Conservation (phyloP, 192 early-diverging fungal species). For the Coemansia aciculifera region DNA sequence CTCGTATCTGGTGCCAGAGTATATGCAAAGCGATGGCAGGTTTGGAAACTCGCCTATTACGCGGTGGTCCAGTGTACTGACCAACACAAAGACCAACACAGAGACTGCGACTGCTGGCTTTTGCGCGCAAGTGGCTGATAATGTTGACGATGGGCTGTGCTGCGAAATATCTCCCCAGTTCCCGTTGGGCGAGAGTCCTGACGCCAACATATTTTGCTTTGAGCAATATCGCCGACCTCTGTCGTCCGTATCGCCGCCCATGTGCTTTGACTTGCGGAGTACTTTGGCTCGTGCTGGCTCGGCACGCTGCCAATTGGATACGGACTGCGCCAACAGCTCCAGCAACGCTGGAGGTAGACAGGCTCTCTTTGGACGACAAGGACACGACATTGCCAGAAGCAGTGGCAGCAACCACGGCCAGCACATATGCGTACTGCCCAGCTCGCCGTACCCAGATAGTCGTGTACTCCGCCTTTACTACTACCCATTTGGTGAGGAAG, state of each 20-base stretch:
- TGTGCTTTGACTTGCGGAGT: constrained; percentile 37
- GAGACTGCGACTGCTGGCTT: constrained; percentile 24
- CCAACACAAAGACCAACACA: constrained; percentile 15
- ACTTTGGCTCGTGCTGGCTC: constrained; percentile 17
- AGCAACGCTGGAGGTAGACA: neutral
- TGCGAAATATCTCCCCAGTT: constrained; percentile 41
- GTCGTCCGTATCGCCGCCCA: neutral
- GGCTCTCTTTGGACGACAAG: neutral
- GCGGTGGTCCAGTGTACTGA: constrained; percentile 36
- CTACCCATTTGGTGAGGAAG: neutral
- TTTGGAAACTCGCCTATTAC: constrained; percentile 20
- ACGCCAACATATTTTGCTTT: constrained; percentile 40
- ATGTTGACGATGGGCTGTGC: constrained; percentile 46
- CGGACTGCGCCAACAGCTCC: constrained; percentile 17
- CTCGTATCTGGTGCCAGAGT: neutral
- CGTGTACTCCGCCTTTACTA: constrained; percentile 43
- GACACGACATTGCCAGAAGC: neutral
- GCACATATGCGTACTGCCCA: constrained; percentile 31
- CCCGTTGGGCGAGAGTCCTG: constrained; percentile 49
- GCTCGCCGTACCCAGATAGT: constrained; percentile 22
- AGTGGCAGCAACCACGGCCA: neutral
- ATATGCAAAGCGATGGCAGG: neutral
- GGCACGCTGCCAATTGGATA: constrained; percentile 21
- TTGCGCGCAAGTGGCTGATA: constrained; percentile 18
- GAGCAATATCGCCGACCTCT: constrained; percentile 10